phyloP scores from a whole-genome alignment of 2,329 filamentous ascomycete genomes.

The Plectosphaerella cucumerina region DNA sequence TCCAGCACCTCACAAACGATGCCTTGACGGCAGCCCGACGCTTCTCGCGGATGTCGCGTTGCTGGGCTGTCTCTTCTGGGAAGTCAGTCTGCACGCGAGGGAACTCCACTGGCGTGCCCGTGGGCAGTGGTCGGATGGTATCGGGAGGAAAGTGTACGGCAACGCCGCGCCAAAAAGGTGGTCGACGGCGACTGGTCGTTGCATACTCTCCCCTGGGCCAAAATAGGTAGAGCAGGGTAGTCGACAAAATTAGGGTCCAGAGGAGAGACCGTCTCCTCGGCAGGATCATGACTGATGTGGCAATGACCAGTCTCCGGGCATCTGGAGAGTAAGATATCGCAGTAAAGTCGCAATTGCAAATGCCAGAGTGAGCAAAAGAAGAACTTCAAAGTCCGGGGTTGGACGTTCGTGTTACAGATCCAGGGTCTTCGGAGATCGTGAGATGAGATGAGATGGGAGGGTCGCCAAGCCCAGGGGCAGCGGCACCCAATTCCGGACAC shows the following conservation, averaged over 20 bases:
- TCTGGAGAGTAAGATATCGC: too few species aligned
- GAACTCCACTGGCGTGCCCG: constrained; percentile 18
- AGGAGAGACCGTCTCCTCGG: background rate
- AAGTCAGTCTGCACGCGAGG: constrained; percentile 29
- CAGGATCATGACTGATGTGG: background rate
- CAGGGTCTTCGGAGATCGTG: too few species aligned
- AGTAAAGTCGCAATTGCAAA: too few species aligned
- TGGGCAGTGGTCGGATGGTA: constrained; percentile 25
- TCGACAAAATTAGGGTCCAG: background rate
- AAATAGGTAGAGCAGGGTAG: background rate
- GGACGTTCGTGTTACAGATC: too few species aligned
- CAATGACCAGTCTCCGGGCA: too few species aligned
- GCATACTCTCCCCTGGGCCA: background rate
- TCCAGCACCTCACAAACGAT: constrained; percentile 40
- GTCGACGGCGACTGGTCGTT: background rate
- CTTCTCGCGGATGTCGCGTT: constrained; percentile 16
- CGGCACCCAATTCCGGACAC: too few species aligned
- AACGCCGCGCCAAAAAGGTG: constrained; percentile 15
- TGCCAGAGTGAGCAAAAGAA: too few species aligned
- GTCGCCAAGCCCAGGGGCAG: too few species aligned
- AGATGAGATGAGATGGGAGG: too few species aligned
- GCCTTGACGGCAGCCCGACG: constrained; percentile 33
- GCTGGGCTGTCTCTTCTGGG: constrained; percentile 14
- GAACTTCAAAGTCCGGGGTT: too few species aligned
- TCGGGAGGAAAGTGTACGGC: constrained; percentile 12